Evolutionary conservation across 2,329 filamentous ascomycete genomes (phyloP).

Genomic region (Cryoendolithus antarcticus): DNA sequence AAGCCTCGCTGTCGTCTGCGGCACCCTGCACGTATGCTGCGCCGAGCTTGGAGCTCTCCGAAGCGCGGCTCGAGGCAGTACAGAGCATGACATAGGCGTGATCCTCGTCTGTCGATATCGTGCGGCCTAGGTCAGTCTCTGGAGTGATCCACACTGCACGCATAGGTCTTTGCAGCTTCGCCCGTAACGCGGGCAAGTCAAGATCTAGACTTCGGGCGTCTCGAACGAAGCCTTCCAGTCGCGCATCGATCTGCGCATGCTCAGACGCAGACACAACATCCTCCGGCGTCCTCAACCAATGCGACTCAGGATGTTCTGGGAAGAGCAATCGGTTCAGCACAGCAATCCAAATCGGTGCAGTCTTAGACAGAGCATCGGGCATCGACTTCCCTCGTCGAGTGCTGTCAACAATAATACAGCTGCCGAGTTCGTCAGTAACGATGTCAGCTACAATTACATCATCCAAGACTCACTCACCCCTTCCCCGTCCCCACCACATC

Average conservation of each 20-base stretch:
- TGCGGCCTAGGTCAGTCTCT: slow-evolving; percentile 38
- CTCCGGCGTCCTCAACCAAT: slow-evolving; percentile 57
- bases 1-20: slow-evolving; percentile 88
- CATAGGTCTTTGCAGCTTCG: slow-evolving; percentile 56
- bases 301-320: slow-evolving; percentile 37
- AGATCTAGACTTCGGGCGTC: slow-evolving; percentile 48
- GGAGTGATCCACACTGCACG: slow-evolving; percentile 70
- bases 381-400: slow-evolving; percentile 88
- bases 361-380: slow-evolving; percentile 90
- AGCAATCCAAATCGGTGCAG: slow-evolving; percentile 83
- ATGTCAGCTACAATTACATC: no score
- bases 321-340: slow-evolving; percentile 75
- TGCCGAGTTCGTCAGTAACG: slow-evolving; percentile 17
- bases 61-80: slow-evolving; percentile 67
- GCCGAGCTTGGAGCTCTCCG: slow-evolving; percentile 52
- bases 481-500: slow-evolving; percentile 52
- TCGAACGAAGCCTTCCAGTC: slow-evolving; percentile 45
- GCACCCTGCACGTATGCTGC: slow-evolving; percentile 85
- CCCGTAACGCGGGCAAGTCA: slow-evolving; percentile 42
- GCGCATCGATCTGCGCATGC: slow-evolving; percentile 60
- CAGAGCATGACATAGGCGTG: slow-evolving; percentile 71
- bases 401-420: slow-evolving; percentile 79
- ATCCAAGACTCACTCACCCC: slow-evolving; percentile 41
- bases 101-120: slow-evolving; percentile 33
- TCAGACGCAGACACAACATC: slow-evolving; percentile 63